Base-by-base conservation (phyloP, 2,329 filamentous ascomycete genomes). In the Aspergillus sp. region DNA sequence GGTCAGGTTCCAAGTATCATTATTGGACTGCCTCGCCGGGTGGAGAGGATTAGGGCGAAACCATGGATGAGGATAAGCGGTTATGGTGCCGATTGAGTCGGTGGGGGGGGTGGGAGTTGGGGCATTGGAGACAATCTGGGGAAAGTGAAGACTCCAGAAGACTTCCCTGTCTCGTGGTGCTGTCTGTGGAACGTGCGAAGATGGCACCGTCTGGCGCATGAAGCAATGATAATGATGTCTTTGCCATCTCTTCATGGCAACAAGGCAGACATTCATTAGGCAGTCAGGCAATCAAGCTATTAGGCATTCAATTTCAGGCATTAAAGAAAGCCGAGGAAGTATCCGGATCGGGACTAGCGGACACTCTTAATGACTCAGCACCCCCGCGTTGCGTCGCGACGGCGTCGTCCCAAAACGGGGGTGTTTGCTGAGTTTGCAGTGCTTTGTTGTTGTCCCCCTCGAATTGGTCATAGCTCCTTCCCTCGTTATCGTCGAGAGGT, bases 11-110 rank as follows among this genome's bases (percentile, higher is more conserved):
- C 36, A 52, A 29, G 52, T n/a, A 26, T 26, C 53, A 52, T 59
- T 29, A 64, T 64, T 63, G 62, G 62, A 6, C 54, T 47, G 18
- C 39, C 24, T 12, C 16, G 9, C 39, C 57, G 53, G 36, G 52
- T 16, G 24, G 42, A 47, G 49, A 55, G 47, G 42, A 45, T 26
- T 18, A 45, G 54, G 14, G 39, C 36, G 32, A 49, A 45, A 32
- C 47, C 29, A 31, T 54, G 55, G 57, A 39, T 32, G 47, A 42
- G 36, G 12, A 24, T 22, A 46, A 49, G 50, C 32, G 59, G 59
- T 24, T 53, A 36, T 49, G 26, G 52, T 59, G 61, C 62, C 62
- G 62, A 62, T 26, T 62, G 36, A 60, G 52, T 57, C 62, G 62
- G 55, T 56, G 62, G 52, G 58, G 60, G 57, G 20, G 20, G 20